Base-by-base conservation (phyloP, 139 green algal genomes). In the Coelastrella sp. region DNA sequence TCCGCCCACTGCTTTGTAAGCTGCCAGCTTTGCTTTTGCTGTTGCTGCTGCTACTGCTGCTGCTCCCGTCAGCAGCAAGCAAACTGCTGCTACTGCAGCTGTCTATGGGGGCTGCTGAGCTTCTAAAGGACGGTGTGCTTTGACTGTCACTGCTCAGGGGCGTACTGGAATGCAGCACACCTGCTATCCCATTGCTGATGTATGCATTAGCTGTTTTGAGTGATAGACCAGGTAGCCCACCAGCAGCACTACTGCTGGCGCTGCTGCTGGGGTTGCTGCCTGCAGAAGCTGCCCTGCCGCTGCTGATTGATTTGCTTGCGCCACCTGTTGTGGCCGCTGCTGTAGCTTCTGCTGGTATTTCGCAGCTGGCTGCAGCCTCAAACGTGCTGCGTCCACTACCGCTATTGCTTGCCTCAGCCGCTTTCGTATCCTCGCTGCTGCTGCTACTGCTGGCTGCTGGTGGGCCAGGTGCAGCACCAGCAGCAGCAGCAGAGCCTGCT, bases 241-340 rank as follows among this genome's bases (percentile, higher is more conserved):
- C 80, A 16, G 56, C 22, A 47, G 58, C 90, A 60, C 11, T 84
- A 77, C 81, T 91, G 94, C 81, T 91, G 94, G 0, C 79, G 82
- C 73, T 57, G 84, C 87, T 92, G 78, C 14, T 90, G 5, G 19
- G 5, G 78, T 14, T 23, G 57, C 57, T 59, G 11, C 64, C 60
- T 77, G 81, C 81, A 61, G 64, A 32, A 11, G 57, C 20, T 74
- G 60, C 59, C 75, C n/a, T 80, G n/a, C 17, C 13, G 16, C 74
- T 64, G 58, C 77, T 66, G 5, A 47, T 4, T 56, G 65, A 3
- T 13, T 58, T 73, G 20, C 57, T 56, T 60, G 57, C n/a, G 57
- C 6, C 32, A n/a, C 2, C 4, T 57, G 58, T 60, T 73, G 14
- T 60, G 32, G 60, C 76, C 57, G 85, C 60, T 83, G 65, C 60